Evolutionary conservation across 768 basidiomycete genomes (phyloP).

Genomic region (Lentinula detonsa): DNA sequence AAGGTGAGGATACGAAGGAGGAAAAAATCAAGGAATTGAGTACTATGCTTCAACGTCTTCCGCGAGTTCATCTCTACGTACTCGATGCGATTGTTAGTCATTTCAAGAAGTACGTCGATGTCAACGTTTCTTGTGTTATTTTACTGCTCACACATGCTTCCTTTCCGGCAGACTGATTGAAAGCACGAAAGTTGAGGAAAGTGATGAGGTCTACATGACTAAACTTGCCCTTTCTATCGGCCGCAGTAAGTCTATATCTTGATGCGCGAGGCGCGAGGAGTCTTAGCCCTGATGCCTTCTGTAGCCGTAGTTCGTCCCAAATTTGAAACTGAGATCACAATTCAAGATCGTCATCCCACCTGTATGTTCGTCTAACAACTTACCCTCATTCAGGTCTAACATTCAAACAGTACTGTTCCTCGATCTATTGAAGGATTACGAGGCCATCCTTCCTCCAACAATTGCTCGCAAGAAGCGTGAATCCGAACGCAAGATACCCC

Average conservation of each 20-base stretch:
- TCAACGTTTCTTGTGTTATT: not conserved
- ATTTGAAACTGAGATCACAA: constrained; percentile 74
- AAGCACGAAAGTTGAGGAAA: constrained; percentile 63
- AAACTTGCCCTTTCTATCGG: constrained; percentile 88
- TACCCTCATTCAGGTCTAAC: not conserved
- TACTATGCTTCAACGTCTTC: constrained; percentile 59
- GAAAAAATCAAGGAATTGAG: constrained; percentile 60
- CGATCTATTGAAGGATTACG: constrained; percentile 76
- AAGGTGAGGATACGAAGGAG: constrained; percentile 46
- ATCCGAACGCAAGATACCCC: constrained; percentile 76
- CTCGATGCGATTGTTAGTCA: constrained; percentile 77
- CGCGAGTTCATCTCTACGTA: constrained; percentile 75
- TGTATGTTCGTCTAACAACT: constrained; percentile 34
- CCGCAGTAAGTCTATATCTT: constrained; percentile 50
- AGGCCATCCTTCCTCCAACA: constrained; percentile 69
- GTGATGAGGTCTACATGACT: constrained; percentile 73
- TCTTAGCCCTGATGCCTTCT: constrained; percentile 1
- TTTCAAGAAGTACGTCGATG: constrained; percentile 51
- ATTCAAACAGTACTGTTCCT: constrained; percentile 63
- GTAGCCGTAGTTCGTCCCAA: constrained; percentile 79
- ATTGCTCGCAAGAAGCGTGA: constrained; percentile 84
- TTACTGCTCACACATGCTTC: not conserved
- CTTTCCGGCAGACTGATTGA: constrained; percentile 52
- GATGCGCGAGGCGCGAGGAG: not conserved
- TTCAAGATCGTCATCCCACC: constrained; percentile 87